phyloP scores from a whole-genome alignment of 139 green algal genomes.

The Tetraselmis chui region DNA sequence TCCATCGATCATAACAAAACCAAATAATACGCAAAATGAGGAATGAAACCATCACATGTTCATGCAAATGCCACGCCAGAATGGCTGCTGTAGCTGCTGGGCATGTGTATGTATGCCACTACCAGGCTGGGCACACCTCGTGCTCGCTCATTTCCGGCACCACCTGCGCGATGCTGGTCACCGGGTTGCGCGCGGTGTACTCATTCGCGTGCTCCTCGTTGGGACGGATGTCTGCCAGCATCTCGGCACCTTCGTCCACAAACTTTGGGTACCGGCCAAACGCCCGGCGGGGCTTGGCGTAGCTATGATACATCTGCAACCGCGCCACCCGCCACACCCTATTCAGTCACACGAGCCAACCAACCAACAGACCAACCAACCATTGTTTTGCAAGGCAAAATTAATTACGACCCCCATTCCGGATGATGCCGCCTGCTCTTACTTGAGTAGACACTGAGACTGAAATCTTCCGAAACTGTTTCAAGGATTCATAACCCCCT shows the following conservation, averaged over 20 bases:
- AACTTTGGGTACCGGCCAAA: slow-evolving; percentile 82
- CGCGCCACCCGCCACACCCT: neutral
- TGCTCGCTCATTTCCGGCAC: slow-evolving; percentile 80
- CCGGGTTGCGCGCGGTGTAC: slow-evolving; percentile 63
- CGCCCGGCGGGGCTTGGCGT: slow-evolving; percentile 69
- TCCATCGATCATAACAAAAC: neutral
- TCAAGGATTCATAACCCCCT: neutral
- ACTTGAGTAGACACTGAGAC: too few species aligned
- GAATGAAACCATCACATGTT: neutral
- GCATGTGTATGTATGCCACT: neutral
- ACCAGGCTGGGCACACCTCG: slow-evolving; percentile 27
- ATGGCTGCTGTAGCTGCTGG: neutral
- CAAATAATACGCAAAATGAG: too few species aligned
- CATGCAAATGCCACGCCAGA: neutral
- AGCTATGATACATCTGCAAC: slow-evolving; percentile 71
- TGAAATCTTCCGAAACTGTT: neutral
- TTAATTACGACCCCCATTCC: too few species aligned
- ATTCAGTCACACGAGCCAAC: neutral
- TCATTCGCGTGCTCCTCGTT: slow-evolving; percentile 72
- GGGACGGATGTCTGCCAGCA: slow-evolving; percentile 80
- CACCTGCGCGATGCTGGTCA: slow-evolving; percentile 60
- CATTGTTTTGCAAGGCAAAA: neutral
- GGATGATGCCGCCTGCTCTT: too few species aligned
- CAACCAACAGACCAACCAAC: neutral
- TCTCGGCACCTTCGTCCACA: slow-evolving; percentile 68